phyloP scores from a whole-genome alignment of 164 flowering plant genomes.

The Vitis labrusca region DNA sequence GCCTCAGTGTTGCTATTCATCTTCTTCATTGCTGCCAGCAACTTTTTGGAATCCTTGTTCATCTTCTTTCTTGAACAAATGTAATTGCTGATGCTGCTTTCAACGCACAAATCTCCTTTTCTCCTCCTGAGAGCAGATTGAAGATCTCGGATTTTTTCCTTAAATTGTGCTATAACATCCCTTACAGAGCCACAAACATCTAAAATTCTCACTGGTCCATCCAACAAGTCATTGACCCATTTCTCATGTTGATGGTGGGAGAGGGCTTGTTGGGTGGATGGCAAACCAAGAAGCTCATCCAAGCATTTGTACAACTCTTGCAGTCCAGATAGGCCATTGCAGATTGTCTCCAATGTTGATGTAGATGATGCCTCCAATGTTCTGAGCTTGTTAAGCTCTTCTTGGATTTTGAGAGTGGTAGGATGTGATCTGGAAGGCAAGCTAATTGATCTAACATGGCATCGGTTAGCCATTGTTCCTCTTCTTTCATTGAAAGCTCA shows the following conservation, averaged over 20 bases:
- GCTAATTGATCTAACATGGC: constrained; percentile 37
- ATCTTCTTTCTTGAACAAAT: constrained; percentile 26
- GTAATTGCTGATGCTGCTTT: constrained; percentile 15
- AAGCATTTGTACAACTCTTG: constrained; percentile 31
- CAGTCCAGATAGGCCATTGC: constrained; percentile 25
- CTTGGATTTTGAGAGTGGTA: constrained; percentile 21
- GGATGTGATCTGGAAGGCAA: constrained; percentile 49
- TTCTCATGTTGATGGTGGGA: constrained; percentile 13
- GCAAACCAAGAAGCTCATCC: constrained; percentile 30
- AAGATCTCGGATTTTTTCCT: constrained; percentile 24
- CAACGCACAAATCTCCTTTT: constrained; percentile 24
- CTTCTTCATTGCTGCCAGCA: constrained; percentile 15
- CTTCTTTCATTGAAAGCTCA: background rate
- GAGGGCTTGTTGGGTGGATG: constrained; percentile 30
- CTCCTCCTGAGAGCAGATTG: constrained; percentile 29
- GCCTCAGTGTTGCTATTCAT: background rate
- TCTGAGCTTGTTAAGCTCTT: constrained; percentile 37
- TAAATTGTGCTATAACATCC: constrained; percentile 16
- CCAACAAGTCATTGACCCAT: constrained; percentile 20
- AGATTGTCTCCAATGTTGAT: constrained; percentile 20
- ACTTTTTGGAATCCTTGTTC: constrained; percentile 23
- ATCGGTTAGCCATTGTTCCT: constrained; percentile 21
- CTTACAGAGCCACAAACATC: constrained; percentile 28
- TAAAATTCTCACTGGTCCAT: constrained; percentile 26
- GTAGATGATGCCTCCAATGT: constrained; percentile 18